Evolutionary conservation across 1,284 basidiomycete genomes (phyloP).

Genomic region (Rhodofomes roseus): DNA sequence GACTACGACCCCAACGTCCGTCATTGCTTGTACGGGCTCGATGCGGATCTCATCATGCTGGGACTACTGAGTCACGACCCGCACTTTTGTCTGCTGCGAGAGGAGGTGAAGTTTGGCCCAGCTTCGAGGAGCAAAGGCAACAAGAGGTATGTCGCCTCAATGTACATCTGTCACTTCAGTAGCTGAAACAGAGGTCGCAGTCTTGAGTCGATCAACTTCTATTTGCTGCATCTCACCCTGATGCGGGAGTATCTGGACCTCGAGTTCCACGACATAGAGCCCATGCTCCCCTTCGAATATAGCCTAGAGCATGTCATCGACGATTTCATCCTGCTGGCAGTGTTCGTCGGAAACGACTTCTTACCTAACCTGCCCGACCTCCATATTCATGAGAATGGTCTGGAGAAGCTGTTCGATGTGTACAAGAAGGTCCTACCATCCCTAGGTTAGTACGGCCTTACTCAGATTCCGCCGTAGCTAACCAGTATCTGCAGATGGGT

Average conservation of each 20-base stretch:
- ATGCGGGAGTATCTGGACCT: conserved; percentile 97
- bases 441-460: conserved; percentile 51
- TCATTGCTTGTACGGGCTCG: conserved; percentile 97
- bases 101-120: conserved; percentile 98
- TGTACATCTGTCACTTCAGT: background rate
- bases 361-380: conserved; percentile 94
- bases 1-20: conserved; percentile 92
- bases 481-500: conserved; percentile 61
- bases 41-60: conserved; percentile 99
- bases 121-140: conserved; percentile 67
- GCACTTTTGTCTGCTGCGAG: conserved; percentile 95
- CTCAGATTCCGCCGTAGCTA: background rate
- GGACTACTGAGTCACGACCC: conserved; percentile 97
- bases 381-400: conserved; percentile 96
- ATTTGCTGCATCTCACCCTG: conserved; percentile 90
- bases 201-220: conserved; percentile 89
- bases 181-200: conserved; percentile 33
- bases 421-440: conserved; percentile 90
- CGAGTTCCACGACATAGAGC: conserved; percentile 78
- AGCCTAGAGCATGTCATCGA: conserved; percentile 93
- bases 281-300: conserved; percentile 64
- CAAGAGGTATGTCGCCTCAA: conserved; percentile 47
- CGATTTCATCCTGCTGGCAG: conserved; percentile 94
- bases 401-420: conserved; percentile 90
- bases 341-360: conserved; percentile 98